Percentiles rank a stretch among this genome's conserved stretches.
Evolutionary conservation across 2,329 filamentous ascomycete genomes (phyloP).

Genomic region (Alternaria consortialis): DNA sequence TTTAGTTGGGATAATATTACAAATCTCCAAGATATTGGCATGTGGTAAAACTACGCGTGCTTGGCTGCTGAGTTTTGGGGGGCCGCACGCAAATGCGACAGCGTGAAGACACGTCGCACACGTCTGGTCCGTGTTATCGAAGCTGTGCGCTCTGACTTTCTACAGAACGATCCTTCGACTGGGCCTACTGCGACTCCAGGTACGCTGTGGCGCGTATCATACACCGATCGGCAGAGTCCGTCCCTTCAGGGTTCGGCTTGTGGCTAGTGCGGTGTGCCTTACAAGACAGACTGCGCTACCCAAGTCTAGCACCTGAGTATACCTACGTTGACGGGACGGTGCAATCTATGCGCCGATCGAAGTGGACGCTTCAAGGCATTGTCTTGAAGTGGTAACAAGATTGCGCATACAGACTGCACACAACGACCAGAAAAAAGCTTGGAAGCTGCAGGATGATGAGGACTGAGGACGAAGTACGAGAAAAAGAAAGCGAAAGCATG

Average conservation of each 20-base stretch:
- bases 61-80: background rate
- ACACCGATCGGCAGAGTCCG: background rate
- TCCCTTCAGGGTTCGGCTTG: background rate
- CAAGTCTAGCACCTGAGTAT: background rate
- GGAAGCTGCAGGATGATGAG: background rate
- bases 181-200: background rate
- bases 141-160: background rate
- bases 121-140: background rate
- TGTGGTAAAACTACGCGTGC: background rate
- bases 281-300: background rate
- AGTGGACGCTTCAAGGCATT: background rate
- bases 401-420: background rate
- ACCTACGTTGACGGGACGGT: background rate
- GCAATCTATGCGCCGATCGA: background rate
- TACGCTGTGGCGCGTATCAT: background rate
- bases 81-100: background rate
- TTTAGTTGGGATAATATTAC: background rate
- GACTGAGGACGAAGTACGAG: background rate
- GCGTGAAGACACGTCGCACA: background rate
- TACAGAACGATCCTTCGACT: background rate
- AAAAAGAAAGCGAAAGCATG: background rate
- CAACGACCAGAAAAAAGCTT: background rate
- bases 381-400: background rate
- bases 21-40: background rate
- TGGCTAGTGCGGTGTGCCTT: constrained; percentile 8